phyloP scores from a whole-genome alignment of 2,329 filamentous ascomycete species.

The Aspergillus sp. region DNA sequence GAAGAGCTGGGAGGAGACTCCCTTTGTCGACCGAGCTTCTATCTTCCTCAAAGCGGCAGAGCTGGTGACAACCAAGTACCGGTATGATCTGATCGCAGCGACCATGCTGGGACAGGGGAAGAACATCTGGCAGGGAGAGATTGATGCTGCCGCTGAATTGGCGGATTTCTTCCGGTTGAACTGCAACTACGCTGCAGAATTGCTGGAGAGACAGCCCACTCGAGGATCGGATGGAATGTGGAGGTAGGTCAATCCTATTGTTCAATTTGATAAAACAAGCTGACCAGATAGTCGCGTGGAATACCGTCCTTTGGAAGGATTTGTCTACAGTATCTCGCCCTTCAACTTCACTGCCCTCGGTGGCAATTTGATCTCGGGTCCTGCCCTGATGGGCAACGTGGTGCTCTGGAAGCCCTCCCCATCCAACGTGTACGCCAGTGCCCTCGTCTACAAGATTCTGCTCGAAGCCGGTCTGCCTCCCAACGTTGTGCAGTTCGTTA shows the following conservation, averaged over 20 bases:
- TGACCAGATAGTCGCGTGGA: conserved; percentile 59
- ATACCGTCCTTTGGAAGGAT: conserved; percentile 84
- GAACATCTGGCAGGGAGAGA: conserved; percentile 96
- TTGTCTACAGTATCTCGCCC: conserved; percentile 87
- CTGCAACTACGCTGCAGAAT: conserved; percentile 73
- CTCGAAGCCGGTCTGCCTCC: conserved; percentile 82
- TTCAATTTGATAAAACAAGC: too few species aligned
- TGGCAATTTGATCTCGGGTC: conserved; percentile 75
- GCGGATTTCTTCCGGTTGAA: conserved; percentile 71
- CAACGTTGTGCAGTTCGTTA: conserved; percentile 88
- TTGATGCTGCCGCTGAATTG: conserved; percentile 85
- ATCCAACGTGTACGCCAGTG: conserved; percentile 78
- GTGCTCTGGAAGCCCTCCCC: conserved; percentile 95
- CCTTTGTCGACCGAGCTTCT: conserved; percentile 82
- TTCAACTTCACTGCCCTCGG: conserved; percentile 97
- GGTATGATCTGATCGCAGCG: conserved; percentile 89
- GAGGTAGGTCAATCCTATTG: conserved; percentile 53
- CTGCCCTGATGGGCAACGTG: conserved; percentile 88
- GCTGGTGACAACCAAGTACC: conserved; percentile 80
- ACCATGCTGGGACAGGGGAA: conserved; percentile 96
- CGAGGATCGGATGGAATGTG: conserved; percentile 80
- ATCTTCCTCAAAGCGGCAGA: conserved; percentile 93
- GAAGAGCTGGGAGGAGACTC: conserved; percentile 73
- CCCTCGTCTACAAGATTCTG: conserved; percentile 85
- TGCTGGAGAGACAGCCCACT: conserved; percentile 77